Base-by-base conservation (phyloP, 2,329 filamentous ascomycete genomes). In the Fusarium robinianum region DNA sequence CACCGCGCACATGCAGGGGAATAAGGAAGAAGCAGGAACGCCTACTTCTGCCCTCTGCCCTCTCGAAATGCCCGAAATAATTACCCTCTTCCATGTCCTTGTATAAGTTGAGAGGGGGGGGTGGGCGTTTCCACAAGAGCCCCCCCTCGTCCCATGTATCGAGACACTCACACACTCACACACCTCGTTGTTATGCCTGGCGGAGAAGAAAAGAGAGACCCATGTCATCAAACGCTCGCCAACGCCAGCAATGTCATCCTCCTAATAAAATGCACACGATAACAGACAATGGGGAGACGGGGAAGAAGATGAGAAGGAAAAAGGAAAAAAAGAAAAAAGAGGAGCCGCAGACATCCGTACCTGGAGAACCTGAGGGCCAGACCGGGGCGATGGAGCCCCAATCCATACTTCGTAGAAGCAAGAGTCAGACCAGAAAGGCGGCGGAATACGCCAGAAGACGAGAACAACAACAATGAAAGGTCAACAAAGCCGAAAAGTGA, bases 1-100 rank as follows among this genome's bases (percentile, higher is more conserved):
- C 51, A 52, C 55, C 26, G 33, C 42, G 37, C 29, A 44, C 43
- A 41, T 56, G 47, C 51, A 60, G 41, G 49, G 46, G 35, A 55
- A 41, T 27, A 30, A 43, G 30, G 26, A 51, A 47, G 41, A 43
- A 47, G 43, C 46, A 51, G 47, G 47, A 52, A 46, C 38, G 23
- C 41, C 30, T 51, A 25, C 21, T 40, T 26, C 25, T 27, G 27
- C 33, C 34, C 26, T 19, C 18, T 36, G 3, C 10, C 15, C n/a
- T 21, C 17, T 30, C 12, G 23, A 17, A 24, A 15, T 37, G 17
- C 21, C 33, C 29, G 31, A 16, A 26, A 49, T 24, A 15, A 26
- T 22, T 21, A 30, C n/a, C 29, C 25, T 15, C 16, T 11, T n/a
- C n/a, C n/a, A n/a, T n/a, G n/a, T n/a, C n/a, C n/a, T n/a, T n/a